Base-by-base conservation (phyloP, 2,329 filamentous ascomycete genomes). In the Rhexocercosporidium sp. region DNA sequence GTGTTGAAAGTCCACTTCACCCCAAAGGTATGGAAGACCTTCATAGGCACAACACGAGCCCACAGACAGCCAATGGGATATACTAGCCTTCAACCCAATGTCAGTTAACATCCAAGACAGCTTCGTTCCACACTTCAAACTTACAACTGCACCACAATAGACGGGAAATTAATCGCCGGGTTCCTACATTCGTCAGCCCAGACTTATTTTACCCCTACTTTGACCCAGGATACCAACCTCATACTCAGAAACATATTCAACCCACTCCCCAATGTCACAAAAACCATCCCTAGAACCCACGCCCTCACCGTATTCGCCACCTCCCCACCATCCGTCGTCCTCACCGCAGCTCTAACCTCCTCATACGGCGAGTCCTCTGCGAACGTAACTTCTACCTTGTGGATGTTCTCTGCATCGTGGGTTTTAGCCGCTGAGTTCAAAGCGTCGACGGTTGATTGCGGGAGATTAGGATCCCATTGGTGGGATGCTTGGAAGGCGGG, bases 281-380 rank as follows among this genome's bases (percentile, higher is more conserved):
- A 73, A 12, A 69, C 54, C 67, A 72, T 73, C 3, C 88, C 88
- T 66, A 90, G 88, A 2, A 82, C 82, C 88, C 88, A 90, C 27
- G 87, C 88, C 59, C 88, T 83, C 20, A 90, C 79, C 0, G 89
- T 91, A 76, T 88, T 90, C 78, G 87, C 89, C 0, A 88, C 88
- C 37, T 89, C 76, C 46, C 87, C 84, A 71, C 90, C 84, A 74
- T 91, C 88, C 68, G 84, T 87, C 74, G 89, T 89, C 60, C 82
- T 82, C 1, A 90, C 88, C 3, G 88, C 88, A 39, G 88, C 88
- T 27, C 67, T 27, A 1, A 54, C 34, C 77, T 91, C 88, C 31
- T 88, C 85, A 73, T 91, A 91, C 0, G 88, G 89, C 2, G 88
- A 91, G 75, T 89, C 81, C 66, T 88, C 85, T 34, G 80, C 77